Evolutionary conservation across 2,329 filamentous ascomycete species (phyloP), one percentile per base, ranked within the genome.

Genomic region (Iodosphaeria phyllophila): DNA sequence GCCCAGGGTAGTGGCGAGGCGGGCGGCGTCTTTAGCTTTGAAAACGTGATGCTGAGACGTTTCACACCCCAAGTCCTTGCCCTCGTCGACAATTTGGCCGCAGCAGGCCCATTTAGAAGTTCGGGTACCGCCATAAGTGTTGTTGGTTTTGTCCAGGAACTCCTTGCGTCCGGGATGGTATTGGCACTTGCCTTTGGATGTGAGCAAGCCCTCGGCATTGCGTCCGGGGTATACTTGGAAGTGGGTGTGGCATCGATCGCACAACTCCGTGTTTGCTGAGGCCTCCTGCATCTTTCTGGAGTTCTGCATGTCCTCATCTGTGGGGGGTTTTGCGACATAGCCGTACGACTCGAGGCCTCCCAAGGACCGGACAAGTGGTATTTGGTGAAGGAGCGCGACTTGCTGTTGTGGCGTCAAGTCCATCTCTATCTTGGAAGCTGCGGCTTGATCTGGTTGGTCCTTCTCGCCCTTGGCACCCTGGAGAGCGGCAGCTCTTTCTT

Each of bases 211-310:
- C 36, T 73, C 64, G 30, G 73, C 65, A 27, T 83, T 67, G 20
- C 86, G 71, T 4, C 83, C 80, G 0, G 84, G 82, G 35, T 92
- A 95, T 4, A 92, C 80, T 41, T 92, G 80, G 41, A 98, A 98
- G 13, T 86, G 72, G 17, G 71, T 70, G 20, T 61, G 61, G 48
- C 89, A 98, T 12, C 89, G 74, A 40, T 92, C 84, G 40, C 89
- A 98, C 24, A 70, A 62, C 50, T 98, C 89, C 61, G 74, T 92
- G 23, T 79, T 79, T 26, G 69, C 64, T 8, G 75, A 66, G 6
- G 69, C 58, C 23, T 66, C 56, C 0, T 80, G 59, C 0, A 72
- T 80, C 21, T 64, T 58, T 17, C 56, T 64, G 1, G 80, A 74
- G 25, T 63, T 58, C 25, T 64, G 54, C 11, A 93, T 64, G 11